Evolutionary conservation across 2,329 filamentous ascomycete genomes (phyloP).

Genomic region (Fusarium agapanthi): DNA sequence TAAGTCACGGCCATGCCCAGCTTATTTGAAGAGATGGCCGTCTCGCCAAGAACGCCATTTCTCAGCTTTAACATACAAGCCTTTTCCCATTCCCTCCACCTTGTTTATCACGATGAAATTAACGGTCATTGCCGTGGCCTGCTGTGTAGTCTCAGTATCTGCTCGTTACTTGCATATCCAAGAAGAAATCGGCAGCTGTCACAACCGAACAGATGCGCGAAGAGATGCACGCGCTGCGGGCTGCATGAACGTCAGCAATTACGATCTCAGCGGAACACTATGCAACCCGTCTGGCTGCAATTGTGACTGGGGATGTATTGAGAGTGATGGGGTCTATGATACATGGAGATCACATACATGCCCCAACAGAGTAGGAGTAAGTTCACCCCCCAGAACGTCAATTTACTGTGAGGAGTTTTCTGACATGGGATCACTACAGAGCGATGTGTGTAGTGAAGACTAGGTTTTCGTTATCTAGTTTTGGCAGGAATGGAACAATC

Average conservation of each 20-base stretch:
- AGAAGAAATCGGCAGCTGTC: neutral
- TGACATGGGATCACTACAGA: neutral
- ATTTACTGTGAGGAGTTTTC: accelerated
- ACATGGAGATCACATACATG: neutral
- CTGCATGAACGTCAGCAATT: neutral
- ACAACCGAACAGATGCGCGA: neutral
- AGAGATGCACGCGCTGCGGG: neutral
- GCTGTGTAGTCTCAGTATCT: neutral
- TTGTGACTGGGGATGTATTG: neutral
- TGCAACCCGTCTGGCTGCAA: neutral
- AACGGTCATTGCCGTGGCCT: accelerated
- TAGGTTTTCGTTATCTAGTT: accelerated
- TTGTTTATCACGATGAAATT: neutral
- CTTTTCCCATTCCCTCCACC: neutral
- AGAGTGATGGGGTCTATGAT: neutral
- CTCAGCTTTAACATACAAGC: neutral
- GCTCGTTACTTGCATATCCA: neutral
- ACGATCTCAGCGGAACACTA: neutral
- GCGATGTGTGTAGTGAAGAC: neutral
- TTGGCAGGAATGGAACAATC: accelerated
- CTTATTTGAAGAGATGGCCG: neutral
- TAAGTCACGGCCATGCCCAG: neutral
- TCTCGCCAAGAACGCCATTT: neutral
- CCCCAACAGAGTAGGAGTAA: neutral
- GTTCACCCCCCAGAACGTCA: accelerated